Conservation (phyloP, 306 rosid genomes). For the Cicer pinnatifidum region DNA sequence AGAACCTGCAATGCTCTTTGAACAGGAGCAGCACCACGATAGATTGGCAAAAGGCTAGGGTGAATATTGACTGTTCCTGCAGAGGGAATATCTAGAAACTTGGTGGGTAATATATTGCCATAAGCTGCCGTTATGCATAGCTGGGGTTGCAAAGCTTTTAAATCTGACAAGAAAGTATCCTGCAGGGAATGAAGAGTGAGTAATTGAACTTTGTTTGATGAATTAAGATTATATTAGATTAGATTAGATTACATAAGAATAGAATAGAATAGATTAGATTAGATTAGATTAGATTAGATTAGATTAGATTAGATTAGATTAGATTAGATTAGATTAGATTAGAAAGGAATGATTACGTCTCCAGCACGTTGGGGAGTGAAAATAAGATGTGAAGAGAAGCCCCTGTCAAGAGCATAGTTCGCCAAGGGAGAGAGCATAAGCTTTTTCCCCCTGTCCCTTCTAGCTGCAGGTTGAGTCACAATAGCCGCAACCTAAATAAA, state of each 20-base stretch:
- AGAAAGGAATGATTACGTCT: constrained; percentile 51
- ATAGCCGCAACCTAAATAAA: constrained; percentile 76
- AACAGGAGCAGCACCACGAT: constrained; percentile 97
- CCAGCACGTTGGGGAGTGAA: constrained; percentile 81
- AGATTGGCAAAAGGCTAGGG: constrained; percentile 84
- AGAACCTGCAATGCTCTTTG: constrained; percentile 91
- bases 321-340: too few species aligned
- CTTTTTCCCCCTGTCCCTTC: constrained; percentile 80
- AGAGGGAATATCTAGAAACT: constrained; percentile 50
- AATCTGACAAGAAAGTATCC: constrained; percentile 73
- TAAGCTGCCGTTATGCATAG: constrained; percentile 65
- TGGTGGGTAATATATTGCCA: constrained; percentile 57
- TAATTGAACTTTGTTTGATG: too few species aligned
- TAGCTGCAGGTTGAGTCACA: constrained; percentile 87
- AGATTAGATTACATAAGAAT: too few species aligned
- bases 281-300: too few species aligned
- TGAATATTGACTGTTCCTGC: constrained; percentile 93
- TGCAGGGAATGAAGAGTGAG: constrained; percentile 40
- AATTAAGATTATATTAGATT: too few species aligned
- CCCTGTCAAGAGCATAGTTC: constrained; percentile 71
- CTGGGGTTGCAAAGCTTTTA: constrained; percentile 77
- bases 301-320: too few species aligned
- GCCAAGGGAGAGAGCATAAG: constrained; percentile 81
- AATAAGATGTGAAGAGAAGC: constrained; percentile 76
- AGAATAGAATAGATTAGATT: too few species aligned